These are phyloP conservation scores for Alternaria alternata DNA, from an alignment of 2,329 filamentous ascomycete species.

Conservation along the genomic window DNA sequence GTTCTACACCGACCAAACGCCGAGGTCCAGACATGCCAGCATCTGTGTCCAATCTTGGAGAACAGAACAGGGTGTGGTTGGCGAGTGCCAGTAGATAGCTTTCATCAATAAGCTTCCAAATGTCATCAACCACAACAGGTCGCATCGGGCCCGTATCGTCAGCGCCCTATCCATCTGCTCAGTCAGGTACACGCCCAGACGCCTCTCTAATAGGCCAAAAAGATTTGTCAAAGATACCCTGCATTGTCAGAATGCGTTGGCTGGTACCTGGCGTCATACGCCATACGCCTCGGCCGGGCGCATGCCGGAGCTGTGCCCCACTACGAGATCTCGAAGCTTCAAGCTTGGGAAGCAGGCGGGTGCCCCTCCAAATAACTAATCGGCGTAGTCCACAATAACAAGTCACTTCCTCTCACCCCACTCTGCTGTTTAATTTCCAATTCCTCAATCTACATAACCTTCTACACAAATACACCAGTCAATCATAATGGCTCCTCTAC, in stretches of 20 bases:
- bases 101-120: background rate
- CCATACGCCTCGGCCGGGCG: constrained; percentile 10
- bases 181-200: constrained; percentile 9
- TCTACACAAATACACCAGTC: constrained; percentile 5
- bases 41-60: background rate
- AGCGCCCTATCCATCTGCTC: background rate
- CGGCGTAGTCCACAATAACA: background rate
- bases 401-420: background rate
- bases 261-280: constrained; percentile 24
- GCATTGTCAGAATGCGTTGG: constrained; percentile 3
- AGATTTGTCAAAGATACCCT: constrained; percentile 26
- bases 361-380: constrained; percentile 18
- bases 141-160: background rate
- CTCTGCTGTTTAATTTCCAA: background rate
- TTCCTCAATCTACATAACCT: background rate
- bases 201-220: constrained; percentile 16
- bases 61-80: background rate
- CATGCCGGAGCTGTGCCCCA: constrained; percentile 17
- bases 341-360: constrained; percentile 22
- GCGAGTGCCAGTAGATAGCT: background rate
- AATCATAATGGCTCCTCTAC: constrained; percentile 69
- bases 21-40: background rate
- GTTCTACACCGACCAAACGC: background rate
- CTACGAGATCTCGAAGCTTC: constrained; percentile 27
- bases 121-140: background rate